Conservation (phyloP, 805 yeast genomes). For the Saccharomycopsis olivae region DNA sequence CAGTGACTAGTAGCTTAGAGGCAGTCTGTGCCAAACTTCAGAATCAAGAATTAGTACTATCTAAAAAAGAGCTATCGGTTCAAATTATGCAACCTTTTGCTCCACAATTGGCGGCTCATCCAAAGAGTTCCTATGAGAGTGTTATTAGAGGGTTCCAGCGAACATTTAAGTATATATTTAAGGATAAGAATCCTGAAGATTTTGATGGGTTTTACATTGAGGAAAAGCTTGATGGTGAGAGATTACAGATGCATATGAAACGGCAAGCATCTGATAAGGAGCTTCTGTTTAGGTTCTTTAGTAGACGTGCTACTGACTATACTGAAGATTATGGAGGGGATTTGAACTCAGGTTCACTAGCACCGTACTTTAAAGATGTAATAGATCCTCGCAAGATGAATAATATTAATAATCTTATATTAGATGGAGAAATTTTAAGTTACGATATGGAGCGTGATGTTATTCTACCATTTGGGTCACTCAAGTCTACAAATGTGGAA, state of each 20-base stretch:
- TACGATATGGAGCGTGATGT: conserved; percentile 51
- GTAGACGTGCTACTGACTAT: conserved; percentile 66
- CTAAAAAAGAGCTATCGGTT: conserved; percentile 25
- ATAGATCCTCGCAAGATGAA: conserved; percentile 21
- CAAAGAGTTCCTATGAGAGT: conserved; percentile 37
- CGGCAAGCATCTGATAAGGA: conserved; percentile 24
- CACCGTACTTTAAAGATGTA: conserved; percentile 37
- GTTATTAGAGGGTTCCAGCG: conserved; percentile 36
- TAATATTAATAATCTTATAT: conserved; percentile 28
- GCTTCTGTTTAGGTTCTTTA: conserved; percentile 36
- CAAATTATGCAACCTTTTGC: conserved; percentile 38
- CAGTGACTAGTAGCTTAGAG: conserved; percentile 54
- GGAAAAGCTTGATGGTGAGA: conserved; percentile 90
- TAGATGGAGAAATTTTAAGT: conserved; percentile 94
- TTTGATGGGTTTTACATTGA: conserved; percentile 51
- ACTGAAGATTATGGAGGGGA: conserved; percentile 57
- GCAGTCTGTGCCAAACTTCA: conserved; percentile 47
- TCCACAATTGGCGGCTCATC: conserved; percentile 65
- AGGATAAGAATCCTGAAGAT: too few relatives aligned
- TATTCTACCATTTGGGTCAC: conserved; percentile 70
- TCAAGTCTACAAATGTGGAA: conserved; percentile 58
- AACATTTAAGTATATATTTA: not conserved
- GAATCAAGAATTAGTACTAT: conserved; percentile 29
- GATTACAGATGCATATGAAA: conserved; percentile 63
- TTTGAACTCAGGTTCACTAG: conserved; percentile 39